Conservation (phyloP, 2,329 filamentous ascomycete genomes). For the Pyricularia sp. region DNA sequence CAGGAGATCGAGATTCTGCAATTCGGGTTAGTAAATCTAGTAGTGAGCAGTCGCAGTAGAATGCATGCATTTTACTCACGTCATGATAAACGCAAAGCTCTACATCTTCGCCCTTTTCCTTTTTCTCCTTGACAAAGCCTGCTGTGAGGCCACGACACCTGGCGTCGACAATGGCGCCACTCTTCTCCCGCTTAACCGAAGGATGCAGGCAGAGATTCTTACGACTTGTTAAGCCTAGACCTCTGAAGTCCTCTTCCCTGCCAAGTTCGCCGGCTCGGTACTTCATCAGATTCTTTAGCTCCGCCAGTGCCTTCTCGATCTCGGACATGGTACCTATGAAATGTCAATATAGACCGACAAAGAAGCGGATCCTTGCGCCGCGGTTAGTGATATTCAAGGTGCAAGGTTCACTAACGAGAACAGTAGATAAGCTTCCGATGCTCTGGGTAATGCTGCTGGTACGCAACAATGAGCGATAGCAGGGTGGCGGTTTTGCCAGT, state of each 20-base stretch:
- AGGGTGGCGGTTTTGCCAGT: constrained; percentile 97
- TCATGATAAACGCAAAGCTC: constrained; percentile 95
- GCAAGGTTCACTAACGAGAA: constrained; percentile 50
- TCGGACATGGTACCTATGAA: constrained; percentile 83
- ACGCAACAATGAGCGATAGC: constrained; percentile 89
- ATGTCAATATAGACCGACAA: neutral
- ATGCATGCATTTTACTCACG: constrained; percentile 32
- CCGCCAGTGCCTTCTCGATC: constrained; percentile 93
- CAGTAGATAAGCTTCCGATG: constrained; percentile 97
- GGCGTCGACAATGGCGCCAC: constrained; percentile 88
- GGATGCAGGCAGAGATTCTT: constrained; percentile 97
- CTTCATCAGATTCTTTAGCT: constrained; percentile 89
- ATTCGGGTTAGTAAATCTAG: constrained; percentile 9
- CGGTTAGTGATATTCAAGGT: neutral
- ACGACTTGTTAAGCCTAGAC: constrained; percentile 84
- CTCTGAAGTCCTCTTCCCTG: constrained; percentile 83
- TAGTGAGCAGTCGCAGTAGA: neutral
- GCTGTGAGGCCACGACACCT: constrained; percentile 91
- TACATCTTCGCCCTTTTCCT: constrained; percentile 87
- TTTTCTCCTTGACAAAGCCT: constrained; percentile 96
- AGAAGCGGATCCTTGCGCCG: neutral
- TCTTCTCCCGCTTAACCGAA: constrained; percentile 93
- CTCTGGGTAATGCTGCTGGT: constrained; percentile 88
- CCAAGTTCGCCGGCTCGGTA: constrained; percentile 87
- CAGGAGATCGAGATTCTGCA: constrained; percentile 79